phyloP scores from a whole-genome alignment of 2,329 filamentous ascomycete genomes.

The Fusarium nurragi region DNA sequence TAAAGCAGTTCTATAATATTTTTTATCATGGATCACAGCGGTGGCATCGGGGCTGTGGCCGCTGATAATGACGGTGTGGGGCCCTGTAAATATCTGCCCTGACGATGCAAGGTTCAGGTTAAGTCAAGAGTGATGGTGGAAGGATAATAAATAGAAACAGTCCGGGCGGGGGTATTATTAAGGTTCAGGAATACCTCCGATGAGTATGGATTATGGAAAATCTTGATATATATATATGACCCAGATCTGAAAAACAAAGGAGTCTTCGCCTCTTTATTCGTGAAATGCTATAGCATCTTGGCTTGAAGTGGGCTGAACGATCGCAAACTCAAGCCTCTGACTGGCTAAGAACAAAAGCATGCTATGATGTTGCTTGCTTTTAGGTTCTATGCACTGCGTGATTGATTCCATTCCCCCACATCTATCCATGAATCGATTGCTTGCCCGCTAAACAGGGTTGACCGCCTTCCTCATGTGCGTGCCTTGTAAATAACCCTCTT shows the following conservation, averaged over 20 bases:
- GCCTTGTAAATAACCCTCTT: neutral
- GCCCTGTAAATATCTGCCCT: conserved; percentile 22
- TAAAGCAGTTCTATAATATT: conserved; percentile 22
- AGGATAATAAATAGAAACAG: neutral
- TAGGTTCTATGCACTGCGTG: neutral
- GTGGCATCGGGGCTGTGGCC: conserved; percentile 36
- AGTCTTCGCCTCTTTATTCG: neutral
- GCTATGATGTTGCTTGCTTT: conserved; percentile 1
- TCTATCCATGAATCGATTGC: too few species aligned
- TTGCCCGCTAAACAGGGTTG: conserved; percentile 2
- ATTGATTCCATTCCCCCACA: conserved; percentile 10
- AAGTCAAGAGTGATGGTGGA: conserved; percentile 1
- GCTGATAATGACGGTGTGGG: conserved; percentile 36
- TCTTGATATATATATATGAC: neutral
- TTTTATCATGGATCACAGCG: conserved; percentile 23
- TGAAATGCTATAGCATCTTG: neutral
- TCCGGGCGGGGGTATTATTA: neutral
- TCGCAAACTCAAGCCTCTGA: neutral
- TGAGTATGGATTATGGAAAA: neutral
- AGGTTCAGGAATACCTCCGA: neutral
- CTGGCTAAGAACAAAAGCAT: neutral
- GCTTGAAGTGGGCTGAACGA: neutral
- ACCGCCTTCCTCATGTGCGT: neutral
- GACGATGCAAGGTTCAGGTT: neutral
- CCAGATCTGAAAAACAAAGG: neutral